Conservation (phyloP, 2,329 filamentous ascomycete genomes). For the Ophiostoma sp. region DNA sequence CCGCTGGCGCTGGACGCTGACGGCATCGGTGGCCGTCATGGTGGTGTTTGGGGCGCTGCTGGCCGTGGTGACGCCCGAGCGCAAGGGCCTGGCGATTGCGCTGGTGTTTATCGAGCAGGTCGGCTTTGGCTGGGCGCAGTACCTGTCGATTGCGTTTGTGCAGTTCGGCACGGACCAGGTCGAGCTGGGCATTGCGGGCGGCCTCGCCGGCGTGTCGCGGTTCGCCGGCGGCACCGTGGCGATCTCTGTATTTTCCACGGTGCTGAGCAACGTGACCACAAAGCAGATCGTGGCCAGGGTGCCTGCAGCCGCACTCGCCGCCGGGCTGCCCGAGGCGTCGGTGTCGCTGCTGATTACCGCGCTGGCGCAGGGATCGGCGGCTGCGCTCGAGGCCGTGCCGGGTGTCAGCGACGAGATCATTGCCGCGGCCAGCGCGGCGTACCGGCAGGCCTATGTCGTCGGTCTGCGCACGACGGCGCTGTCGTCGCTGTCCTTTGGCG, state of each 20-base stretch:
- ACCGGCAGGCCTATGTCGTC: constrained; percentile 34
- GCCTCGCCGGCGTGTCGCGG: constrained; percentile 40
- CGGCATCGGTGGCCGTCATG: constrained; percentile 42
- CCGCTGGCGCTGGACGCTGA: constrained; percentile 45
- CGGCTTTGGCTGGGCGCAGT: constrained; percentile 45
- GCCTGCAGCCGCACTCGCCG: background rate
- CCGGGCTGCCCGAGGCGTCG: background rate
- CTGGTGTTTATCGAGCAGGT: constrained; percentile 43
- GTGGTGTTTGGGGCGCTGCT: constrained; percentile 44
- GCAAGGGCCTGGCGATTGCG: constrained; percentile 44
- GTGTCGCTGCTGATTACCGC: background rate
- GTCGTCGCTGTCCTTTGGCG: constrained; percentile 32
- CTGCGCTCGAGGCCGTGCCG: background rate
- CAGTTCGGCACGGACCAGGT: constrained; percentile 47
- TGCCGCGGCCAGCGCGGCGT: constrained; percentile 32
- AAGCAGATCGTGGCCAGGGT: background rate
- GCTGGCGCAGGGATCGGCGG: background rate
- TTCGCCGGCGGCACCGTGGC: constrained; percentile 42
- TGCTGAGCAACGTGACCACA: background rate
- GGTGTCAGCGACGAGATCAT: background rate
- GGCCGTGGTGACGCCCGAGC: constrained; percentile 39
- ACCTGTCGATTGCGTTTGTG: constrained; percentile 44
- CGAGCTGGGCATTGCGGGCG: constrained; percentile 43
- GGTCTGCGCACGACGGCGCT: constrained; percentile 32
- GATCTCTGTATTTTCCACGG: constrained; percentile 29